Base-by-base conservation (phyloP, 805 yeast species). In the Spathaspora girioi region DNA sequence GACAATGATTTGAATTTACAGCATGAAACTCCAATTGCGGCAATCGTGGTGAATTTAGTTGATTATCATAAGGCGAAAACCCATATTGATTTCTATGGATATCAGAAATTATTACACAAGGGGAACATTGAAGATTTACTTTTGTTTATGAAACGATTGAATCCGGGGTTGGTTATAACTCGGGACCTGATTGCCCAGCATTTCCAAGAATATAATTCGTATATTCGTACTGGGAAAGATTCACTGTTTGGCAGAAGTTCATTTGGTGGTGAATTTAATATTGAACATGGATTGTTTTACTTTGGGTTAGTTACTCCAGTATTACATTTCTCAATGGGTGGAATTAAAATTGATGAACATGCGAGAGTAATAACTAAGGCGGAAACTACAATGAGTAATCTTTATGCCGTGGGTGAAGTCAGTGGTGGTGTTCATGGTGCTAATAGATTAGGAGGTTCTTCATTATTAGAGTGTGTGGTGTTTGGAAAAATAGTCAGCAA, bases 261-360 rank as follows among this genome's bases (percentile, higher is more conserved):
- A 29, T 66, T 69, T 49, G 73, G 73, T 1, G 40, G 56, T 44
- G 3, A 32, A 38, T 18, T 60, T 54, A 52, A 57, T 59, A 2
- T 48, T 45, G 17, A 43, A 29, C 26, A 38, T 8, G 62, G 76
- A 0, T 53, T 54, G 2, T 53, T 79, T 5, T 80, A 68, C 59
- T 75, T 73, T 50, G 86, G 83, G 4, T 70, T 78, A 47, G 71
- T 80, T 4, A 82, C 87, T 0, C 86, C 86, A 8, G 85, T 81
- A 5, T 76, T 83, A 38, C 89, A 83, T 63, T 83, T 82, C 64
- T 81, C 88, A 8, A 83, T 83, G 87, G 89, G 90, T 19, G 89
- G 90, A 46, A 80, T 82, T 5, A 76, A 76, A 62, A 80, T 82
- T 50, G 74, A 81, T 59, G 75, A 70, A 18, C 59, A 71, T 42